Percentiles rank a stretch among this genome's conserved stretches.
Evolutionary conservation across 805 yeast species (phyloP).

Genomic region (Danielozyma ontarioensis): DNA sequence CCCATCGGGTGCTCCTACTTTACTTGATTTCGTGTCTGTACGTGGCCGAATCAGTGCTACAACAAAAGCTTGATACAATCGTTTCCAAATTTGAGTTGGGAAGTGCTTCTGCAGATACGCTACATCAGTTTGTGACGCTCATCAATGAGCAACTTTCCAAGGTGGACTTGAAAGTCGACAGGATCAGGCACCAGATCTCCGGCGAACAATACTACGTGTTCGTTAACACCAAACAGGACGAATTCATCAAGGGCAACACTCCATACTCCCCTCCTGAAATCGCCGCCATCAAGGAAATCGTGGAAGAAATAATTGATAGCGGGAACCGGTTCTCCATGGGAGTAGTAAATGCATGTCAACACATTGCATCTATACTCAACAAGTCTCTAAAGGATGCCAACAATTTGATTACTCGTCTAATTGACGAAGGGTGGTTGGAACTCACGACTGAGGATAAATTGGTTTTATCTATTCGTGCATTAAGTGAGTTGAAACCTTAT

Average conservation of each 20-base stretch:
- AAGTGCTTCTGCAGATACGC: neutral
- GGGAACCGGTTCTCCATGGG: constrained; percentile 30
- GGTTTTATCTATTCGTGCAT: constrained; percentile 33
- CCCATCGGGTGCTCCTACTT: constrained; percentile 12
- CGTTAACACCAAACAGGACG: constrained; percentile 37
- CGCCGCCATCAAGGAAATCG: constrained; percentile 37
- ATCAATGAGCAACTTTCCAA: constrained; percentile 28
- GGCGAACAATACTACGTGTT: constrained; percentile 30
- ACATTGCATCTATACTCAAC: constrained; percentile 16
- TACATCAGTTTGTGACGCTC: constrained; percentile 16
- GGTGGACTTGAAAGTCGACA: constrained; percentile 41
- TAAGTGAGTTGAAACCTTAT: constrained; percentile 45
- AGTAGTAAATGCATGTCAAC: constrained; percentile 30
- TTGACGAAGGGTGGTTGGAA: constrained; percentile 53
- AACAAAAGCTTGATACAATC: constrained; percentile 4
- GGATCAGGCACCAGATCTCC: constrained; percentile 30
- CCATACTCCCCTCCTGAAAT: constrained; percentile 33
- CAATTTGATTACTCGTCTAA: constrained; percentile 32
- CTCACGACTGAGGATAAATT: constrained; percentile 25
- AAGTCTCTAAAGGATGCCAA: constrained; percentile 33
- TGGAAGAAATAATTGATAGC: constrained; percentile 42
- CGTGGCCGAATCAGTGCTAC: constrained; percentile 4
- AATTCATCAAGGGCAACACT: constrained; percentile 35
- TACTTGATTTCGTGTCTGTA: constrained; percentile 8
- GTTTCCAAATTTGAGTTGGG: constrained; percentile 7